phyloP scores from a whole-genome alignment of 495 filamentous ascomycete species.

The Wilcoxina mikolae region DNA sequence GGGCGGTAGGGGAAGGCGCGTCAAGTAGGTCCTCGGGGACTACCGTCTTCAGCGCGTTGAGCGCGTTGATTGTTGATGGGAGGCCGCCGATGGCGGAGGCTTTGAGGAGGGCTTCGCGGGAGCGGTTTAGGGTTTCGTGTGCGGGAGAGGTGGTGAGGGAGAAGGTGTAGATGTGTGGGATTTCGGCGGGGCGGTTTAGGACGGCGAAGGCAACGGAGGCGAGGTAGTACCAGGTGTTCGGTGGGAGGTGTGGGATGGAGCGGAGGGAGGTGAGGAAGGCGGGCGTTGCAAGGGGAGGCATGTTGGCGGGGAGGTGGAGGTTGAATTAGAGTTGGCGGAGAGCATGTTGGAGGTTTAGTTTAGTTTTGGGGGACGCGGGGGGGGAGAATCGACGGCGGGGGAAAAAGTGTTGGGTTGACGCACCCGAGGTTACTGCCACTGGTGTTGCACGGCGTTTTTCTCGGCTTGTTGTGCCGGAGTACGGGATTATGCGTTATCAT shows the following conservation, averaged over 20 bases:
- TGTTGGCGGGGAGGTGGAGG: neutral
- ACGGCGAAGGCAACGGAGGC: constrained; percentile 37
- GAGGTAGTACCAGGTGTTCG: constrained; percentile 40
- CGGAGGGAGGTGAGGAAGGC: constrained; percentile 36
- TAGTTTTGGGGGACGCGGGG: no score
- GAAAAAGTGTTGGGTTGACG: no score
- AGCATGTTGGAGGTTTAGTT: no score
- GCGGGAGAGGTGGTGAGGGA: constrained; percentile 30
- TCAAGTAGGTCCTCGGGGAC: constrained; percentile 37
- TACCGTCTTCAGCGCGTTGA: constrained; percentile 35
- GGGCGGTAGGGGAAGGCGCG: constrained; percentile 35
- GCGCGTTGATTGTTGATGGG: constrained; percentile 40
- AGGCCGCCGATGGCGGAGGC: constrained; percentile 38
- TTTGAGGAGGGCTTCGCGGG: constrained; percentile 43
- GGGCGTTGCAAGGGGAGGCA: constrained; percentile 25
- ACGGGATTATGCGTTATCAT: no score
- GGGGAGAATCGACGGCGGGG: no score
- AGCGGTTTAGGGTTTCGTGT: constrained; percentile 34
- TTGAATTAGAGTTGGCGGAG: no score
- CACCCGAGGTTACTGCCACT: no score
- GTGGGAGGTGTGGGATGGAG: constrained; percentile 33
- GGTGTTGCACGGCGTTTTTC: no score
- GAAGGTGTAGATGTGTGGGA: constrained; percentile 35
- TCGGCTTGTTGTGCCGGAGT: no score
- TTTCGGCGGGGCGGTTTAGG: constrained; percentile 41